A percentile compares a stretch with the other conserved stretches of the same genome.
These are phyloP conservation scores for Eucalyptus caleyi DNA, from an alignment of 345 rosid genomes.

Conservation along the genomic window DNA sequence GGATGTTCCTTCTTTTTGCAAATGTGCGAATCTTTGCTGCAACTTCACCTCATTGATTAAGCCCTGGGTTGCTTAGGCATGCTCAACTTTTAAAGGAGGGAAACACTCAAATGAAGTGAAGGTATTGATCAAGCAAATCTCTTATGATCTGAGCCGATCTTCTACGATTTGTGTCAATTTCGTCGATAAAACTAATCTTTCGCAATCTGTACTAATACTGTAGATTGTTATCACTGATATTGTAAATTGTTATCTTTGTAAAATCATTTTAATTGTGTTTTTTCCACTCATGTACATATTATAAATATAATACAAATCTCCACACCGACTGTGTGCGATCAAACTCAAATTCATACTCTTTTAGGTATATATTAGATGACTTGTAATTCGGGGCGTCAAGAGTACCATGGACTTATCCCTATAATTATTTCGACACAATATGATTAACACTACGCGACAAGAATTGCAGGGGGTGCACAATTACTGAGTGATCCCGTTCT, in stretches of 20 bases:
- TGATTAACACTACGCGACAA: neutral
- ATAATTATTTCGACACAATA: neutral
- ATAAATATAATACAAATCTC: no score
- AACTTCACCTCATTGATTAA: neutral
- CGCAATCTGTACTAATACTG: no score
- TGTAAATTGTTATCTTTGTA: no score
- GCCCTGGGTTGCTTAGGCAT: neutral
- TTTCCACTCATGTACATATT: no score
- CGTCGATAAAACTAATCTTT: no score
- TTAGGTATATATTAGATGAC: neutral
- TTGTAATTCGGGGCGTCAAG: neutral
- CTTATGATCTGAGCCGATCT: no score
- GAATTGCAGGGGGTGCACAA: neutral
- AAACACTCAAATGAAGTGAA: neutral
- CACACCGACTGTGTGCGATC: no score
- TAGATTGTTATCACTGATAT: no score
- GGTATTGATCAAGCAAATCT: neutral
- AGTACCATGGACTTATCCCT: neutral
- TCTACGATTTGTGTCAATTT: no score
- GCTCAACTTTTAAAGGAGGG: no score
- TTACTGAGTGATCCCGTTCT: neutral
- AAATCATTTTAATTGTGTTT: no score
- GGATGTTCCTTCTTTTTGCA: neutral
- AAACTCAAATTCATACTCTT: no score
- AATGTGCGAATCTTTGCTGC: neutral